Evolutionary conservation across 306 rosid species (phyloP).

Genomic region (Prunus salicina): DNA sequence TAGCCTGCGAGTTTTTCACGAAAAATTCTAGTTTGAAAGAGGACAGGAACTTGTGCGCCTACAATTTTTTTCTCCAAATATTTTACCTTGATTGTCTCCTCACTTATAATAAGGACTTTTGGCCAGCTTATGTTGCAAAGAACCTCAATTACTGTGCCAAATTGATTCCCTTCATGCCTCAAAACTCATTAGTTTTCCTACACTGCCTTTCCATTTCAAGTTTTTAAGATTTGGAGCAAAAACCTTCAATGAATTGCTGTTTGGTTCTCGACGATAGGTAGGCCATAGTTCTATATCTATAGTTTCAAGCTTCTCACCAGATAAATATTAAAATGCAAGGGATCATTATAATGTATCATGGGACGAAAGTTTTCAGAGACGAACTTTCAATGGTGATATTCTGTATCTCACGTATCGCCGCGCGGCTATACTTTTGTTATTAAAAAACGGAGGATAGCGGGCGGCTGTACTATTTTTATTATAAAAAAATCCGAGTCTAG

Average conservation of each 20-base stretch:
- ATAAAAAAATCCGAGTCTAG: too few relatives aligned
- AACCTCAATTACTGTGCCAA: not conserved
- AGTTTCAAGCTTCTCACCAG: slow-evolving; percentile 1
- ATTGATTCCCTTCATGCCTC: not conserved
- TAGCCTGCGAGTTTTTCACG: not conserved
- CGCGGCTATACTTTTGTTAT: too few relatives aligned
- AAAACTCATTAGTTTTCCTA: not conserved
- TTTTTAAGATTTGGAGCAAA: not conserved
- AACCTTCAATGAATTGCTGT: not conserved
- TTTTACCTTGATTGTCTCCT: not conserved
- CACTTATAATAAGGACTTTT: not conserved
- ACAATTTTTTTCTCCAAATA: too few relatives aligned
- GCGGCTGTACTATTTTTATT: too few relatives aligned
- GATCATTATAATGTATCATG: too few relatives aligned
- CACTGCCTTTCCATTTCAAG: not conserved
- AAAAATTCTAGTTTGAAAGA: not conserved
- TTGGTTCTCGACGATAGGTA: too few relatives aligned
- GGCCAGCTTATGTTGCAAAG: not conserved
- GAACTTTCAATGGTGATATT: not conserved
- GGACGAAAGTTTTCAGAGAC: not conserved
- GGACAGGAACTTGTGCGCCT: not conserved
- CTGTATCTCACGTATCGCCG: too few relatives aligned
- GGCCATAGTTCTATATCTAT: not conserved
- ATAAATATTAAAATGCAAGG: not conserved
- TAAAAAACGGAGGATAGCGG: too few relatives aligned